phyloP scores from a whole-genome alignment of 2,329 filamentous ascomycete species.

The Aspergillus tubingensis region DNA sequence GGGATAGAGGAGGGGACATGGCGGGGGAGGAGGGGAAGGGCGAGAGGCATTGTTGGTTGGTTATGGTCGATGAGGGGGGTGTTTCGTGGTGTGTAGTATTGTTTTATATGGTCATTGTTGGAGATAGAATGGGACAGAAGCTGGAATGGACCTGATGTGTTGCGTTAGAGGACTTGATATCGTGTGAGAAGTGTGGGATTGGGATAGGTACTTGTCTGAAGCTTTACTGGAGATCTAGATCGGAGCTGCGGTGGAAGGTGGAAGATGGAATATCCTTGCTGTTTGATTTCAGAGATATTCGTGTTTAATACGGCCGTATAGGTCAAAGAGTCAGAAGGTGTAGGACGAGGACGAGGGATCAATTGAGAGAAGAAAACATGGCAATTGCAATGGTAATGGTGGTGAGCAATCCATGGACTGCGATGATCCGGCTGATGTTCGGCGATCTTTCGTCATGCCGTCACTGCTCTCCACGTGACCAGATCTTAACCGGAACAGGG shows the following conservation, averaged over 20 bases:
- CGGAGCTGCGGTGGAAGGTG: neutral
- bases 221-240: neutral
- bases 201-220: neutral
- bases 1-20: slow-evolving; percentile 14
- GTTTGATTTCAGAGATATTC: neutral
- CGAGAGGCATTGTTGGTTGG: slow-evolving; percentile 17
- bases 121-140: neutral
- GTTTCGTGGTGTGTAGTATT: neutral
- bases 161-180: neutral
- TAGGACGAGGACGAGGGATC: too few relatives aligned
- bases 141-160: neutral
- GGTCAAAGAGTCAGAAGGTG: too few relatives aligned
- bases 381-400: neutral
- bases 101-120: neutral
- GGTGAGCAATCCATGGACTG: neutral
- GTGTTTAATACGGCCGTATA: neutral
- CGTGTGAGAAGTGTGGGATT: neutral
- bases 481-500: neutral
- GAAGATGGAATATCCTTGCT: neutral
- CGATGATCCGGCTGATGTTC: slow-evolving; percentile 3
- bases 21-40: slow-evolving; percentile 17
- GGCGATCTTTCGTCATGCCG: slow-evolving; percentile 15
- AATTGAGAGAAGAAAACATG: neutral
- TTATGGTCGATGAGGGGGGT: neutral
- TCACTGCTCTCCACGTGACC: slow-evolving; percentile 18